Evolutionary conservation across 441 rosid species (phyloP).

Genomic region (Dalechampia spathulata): DNA sequence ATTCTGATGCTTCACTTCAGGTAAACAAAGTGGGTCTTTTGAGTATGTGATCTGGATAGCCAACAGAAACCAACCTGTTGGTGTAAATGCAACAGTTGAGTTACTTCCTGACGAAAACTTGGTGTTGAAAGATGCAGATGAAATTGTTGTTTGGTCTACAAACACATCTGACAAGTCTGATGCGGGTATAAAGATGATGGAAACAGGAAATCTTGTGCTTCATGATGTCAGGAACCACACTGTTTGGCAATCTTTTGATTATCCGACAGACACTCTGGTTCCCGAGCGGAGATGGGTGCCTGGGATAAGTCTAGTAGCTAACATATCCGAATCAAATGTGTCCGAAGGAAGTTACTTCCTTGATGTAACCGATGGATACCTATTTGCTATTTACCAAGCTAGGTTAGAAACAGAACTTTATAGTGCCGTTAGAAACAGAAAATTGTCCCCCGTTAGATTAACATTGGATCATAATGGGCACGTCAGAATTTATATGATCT

Average conservation of each 20-base stretch:
- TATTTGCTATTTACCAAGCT: too few species aligned
- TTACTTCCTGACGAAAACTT: conserved; percentile 1
- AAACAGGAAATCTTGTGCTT: conserved; percentile 14
- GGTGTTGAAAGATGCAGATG: conserved; percentile 1
- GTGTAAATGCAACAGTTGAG: conserved; percentile 1
- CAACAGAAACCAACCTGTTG: conserved; percentile 13
- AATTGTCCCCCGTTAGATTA: too few species aligned
- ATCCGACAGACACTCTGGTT: not conserved
- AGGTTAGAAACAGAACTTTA: too few species aligned
- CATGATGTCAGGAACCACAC: not conserved
- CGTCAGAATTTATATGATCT: too few species aligned
- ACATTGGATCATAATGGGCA: too few species aligned
- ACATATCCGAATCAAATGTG: too few species aligned
- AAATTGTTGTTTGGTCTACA: conserved; percentile 7
- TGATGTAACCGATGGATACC: too few species aligned
- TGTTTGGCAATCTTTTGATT: conserved; percentile 9
- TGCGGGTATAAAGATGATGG: conserved; percentile 2
- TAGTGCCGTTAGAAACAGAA: too few species aligned
- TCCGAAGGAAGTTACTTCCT: too few species aligned
- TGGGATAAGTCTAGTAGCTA: not conserved
- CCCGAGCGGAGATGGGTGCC: not conserved
- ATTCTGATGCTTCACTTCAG: too few species aligned
- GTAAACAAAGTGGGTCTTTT: too few species aligned
- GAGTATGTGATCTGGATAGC: too few species aligned
- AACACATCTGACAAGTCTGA: conserved; percentile 3